Conservation (phyloP, 2,329 filamentous ascomycete species). For the Zymoseptoria ardabiliae region DNA sequence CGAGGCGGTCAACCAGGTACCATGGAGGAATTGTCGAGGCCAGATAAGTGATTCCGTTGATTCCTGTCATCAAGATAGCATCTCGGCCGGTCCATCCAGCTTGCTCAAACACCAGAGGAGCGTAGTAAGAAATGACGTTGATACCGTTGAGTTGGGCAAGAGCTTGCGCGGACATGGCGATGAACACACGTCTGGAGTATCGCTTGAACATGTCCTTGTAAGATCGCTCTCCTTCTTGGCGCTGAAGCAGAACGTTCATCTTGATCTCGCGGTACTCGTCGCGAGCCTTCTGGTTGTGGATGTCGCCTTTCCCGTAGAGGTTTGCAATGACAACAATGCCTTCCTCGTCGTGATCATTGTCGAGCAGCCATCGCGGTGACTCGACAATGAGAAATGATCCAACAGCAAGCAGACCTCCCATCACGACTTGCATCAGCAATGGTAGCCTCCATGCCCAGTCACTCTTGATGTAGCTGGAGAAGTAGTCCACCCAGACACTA, state of each 20-base stretch:
- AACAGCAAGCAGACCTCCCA: constrained; percentile 77
- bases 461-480: constrained; percentile 80
- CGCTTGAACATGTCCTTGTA: constrained; percentile 92
- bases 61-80: constrained; percentile 92
- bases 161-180: constrained; percentile 96
- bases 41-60: constrained; percentile 88
- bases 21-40: constrained; percentile 89
- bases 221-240: constrained; percentile 87
- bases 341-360: constrained; percentile 97
- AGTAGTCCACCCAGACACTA: constrained; percentile 98
- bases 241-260: constrained; percentile 88
- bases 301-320: constrained; percentile 89
- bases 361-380: constrained; percentile 92
- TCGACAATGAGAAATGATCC: constrained; percentile 93
- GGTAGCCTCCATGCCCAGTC: constrained; percentile 87
- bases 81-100: constrained; percentile 90
- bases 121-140: constrained; percentile 99
- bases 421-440: constrained; percentile 84
- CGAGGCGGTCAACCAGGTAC: constrained; percentile 93
- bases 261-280: constrained; percentile 99
- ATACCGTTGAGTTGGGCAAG: constrained; percentile 97
- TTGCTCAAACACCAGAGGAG: constrained; percentile 90
- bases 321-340: constrained; percentile 98
- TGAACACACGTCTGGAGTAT: constrained; percentile 87
- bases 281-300: constrained; percentile 83